Percentiles rank a stretch among this genome's conserved stretches.
These are phyloP conservation scores for Leucocoprinus sp. DNA, from an alignment of 768 basidiomycete species.

Conservation along the genomic window DNA sequence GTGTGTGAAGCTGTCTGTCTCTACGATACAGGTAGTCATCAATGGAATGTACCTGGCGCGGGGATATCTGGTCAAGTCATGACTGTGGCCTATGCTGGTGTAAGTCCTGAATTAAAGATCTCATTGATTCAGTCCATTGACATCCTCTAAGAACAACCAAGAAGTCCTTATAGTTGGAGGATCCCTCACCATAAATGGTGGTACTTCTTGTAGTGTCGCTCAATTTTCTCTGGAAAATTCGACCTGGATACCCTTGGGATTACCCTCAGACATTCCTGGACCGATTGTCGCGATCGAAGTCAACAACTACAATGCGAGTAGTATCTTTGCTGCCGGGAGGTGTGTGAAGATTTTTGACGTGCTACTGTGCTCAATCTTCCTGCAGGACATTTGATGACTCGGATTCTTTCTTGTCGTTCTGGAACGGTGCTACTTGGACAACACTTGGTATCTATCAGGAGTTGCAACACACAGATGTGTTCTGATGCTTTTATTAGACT, in stretches of 20 bases:
- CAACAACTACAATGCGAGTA: constrained; percentile 71
- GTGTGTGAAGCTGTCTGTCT: constrained; percentile 73
- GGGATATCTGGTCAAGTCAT: constrained; percentile 80
- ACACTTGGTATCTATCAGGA: constrained; percentile 46
- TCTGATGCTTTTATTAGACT: constrained; percentile 32
- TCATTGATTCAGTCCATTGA: constrained; percentile 2
- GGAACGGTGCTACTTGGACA: constrained; percentile 78
- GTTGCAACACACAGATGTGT: constrained; percentile 2
- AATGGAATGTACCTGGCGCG: constrained; percentile 74
- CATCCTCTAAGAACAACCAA: constrained; percentile 42
- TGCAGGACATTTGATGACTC: constrained; percentile 48
- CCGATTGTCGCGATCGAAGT: constrained; percentile 86
- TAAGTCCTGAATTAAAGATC: constrained; percentile 31
- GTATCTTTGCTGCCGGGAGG: constrained; percentile 87
- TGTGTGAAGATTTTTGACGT: constrained; percentile 27
- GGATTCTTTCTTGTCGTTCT: constrained; percentile 69
- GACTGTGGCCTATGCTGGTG: constrained; percentile 74
- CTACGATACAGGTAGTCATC: constrained; percentile 56
- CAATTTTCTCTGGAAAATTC: constrained; percentile 62
- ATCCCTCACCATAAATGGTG: constrained; percentile 59
- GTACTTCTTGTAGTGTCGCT: constrained; percentile 62
- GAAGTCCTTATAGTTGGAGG: constrained; percentile 76
- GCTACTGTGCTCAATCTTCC: background rate
- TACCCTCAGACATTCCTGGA: constrained; percentile 61
- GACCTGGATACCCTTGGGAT: constrained; percentile 68